These are phyloP conservation scores for Cotoneaster glaucophyllus DNA, from an alignment of 306 rosid genomes.

Conservation along the genomic window DNA sequence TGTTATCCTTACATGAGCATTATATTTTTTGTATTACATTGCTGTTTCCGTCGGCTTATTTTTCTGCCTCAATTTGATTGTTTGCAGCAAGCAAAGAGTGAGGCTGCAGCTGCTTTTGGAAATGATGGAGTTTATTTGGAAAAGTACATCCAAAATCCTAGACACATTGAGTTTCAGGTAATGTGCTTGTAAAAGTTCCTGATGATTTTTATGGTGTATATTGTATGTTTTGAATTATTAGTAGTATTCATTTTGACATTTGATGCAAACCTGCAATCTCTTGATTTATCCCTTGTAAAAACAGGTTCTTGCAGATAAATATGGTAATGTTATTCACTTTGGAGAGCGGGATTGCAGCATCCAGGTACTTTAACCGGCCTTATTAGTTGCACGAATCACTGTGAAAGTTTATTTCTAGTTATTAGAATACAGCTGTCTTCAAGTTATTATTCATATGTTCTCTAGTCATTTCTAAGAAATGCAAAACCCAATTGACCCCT, in stretches of 20 bases:
- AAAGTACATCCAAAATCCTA: constrained; percentile 90
- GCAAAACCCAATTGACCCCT: constrained; percentile 1
- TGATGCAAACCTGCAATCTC: neutral
- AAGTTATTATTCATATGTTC: neutral
- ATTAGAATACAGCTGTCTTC: constrained; percentile 16
- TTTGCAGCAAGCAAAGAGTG: constrained; percentile 96
- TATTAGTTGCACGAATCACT: constrained; percentile 7
- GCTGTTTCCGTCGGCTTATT: neutral
- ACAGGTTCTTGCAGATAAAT: constrained; percentile 95
- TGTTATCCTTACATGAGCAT: neutral
- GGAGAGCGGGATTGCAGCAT: constrained; percentile 99
- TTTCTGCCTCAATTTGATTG: constrained; percentile 16
- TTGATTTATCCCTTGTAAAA: constrained; percentile 13
- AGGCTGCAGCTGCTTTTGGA: constrained; percentile 99
- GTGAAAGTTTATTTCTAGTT: neutral
- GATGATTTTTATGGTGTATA: neutral
- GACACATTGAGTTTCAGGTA: constrained; percentile 99
- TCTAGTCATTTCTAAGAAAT: neutral
- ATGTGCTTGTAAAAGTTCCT: neutral
- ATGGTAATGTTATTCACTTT: constrained; percentile 91
- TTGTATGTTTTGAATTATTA: neutral
- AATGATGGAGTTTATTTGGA: constrained; percentile 98
- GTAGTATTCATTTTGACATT: neutral
- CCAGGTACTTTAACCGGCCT: constrained; percentile 53
- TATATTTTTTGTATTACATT: neutral